Percentiles rank a stretch among this genome's conserved stretches.
These are phyloP conservation scores for Fusarium sp. DNA, from an alignment of 2,329 filamentous ascomycete species.

Conservation along the genomic window DNA sequence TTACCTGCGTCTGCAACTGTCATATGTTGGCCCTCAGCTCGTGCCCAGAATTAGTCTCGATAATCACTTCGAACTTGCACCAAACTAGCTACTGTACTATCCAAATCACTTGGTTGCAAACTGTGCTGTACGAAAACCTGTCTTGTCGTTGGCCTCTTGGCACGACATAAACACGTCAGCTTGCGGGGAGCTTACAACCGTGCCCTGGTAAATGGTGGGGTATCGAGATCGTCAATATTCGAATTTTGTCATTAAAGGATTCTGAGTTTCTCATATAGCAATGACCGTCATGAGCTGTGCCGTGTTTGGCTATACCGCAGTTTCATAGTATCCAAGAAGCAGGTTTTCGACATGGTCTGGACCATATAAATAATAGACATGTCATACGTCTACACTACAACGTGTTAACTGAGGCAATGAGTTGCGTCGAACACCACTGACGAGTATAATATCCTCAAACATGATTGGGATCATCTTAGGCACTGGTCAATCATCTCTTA, in stretches of 20 bases:
- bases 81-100: neutral
- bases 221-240: constrained; percentile 33
- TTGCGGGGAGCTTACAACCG: constrained; percentile 29
- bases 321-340: constrained; percentile 26
- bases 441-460: neutral
- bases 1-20: neutral
- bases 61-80: neutral
- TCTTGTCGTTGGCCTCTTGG: constrained; percentile 18
- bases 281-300: constrained; percentile 2
- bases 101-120: constrained; percentile 1
- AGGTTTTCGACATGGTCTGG: constrained; percentile 26
- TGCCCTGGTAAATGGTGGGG: constrained; percentile 31
- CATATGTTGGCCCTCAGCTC: neutral
- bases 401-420: constrained; percentile 13
- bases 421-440: constrained; percentile 7
- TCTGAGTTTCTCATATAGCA: constrained; percentile 4
- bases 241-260: constrained; percentile 21
- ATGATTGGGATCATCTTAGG: constrained; percentile 1
- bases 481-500: constrained; percentile 8
- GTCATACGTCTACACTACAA: neutral
- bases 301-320: neutral
- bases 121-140: constrained; percentile 11
- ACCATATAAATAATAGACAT: constrained; percentile 1
- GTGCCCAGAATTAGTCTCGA: constrained; percentile 1
- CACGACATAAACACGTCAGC: constrained; percentile 37